Evolutionary conservation across 176 grass and related monocot species (phyloP), one percentile per base, ranked within the genome.

Genomic region (Carex pumila): DNA sequence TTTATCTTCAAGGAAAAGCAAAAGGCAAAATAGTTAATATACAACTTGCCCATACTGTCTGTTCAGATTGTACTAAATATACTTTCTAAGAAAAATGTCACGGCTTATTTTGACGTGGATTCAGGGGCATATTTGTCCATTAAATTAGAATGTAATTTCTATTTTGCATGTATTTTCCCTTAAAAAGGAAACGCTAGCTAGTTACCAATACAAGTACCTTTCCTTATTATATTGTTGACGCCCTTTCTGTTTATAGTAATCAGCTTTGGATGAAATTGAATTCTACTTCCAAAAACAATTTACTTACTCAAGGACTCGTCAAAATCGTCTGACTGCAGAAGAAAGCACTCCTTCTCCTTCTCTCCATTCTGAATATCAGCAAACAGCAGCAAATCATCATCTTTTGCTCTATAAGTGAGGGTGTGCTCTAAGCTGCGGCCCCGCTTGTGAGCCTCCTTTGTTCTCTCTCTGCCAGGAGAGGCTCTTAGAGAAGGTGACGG

Each of bases 371-470:
- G 91, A 88, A 98, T 93, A 84, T 92, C 83, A 36, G 88, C 67
- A 66, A 98, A 95, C 61, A 98, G 85, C 19, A 83, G 53, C 22
- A 98, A 91, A 45, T 98, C 95, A 34, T 98, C 95, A 59, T 98
- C 91, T 82, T 91, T 93, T 31, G 76, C 50, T 90, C 93, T 94
- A 50, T 61, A 63, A 85, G 88, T 79, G 31, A 89, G 37, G 31
- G 19, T 34, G 64, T 89, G 88, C 19, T 90, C 89, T 6, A 98
- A 93, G 80, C 91, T 95, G 82, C 85, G 88, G 30, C 72, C 79
- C 79, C 95, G 88, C 85, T 80, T 95, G 58, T 92, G 91, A 62
- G 15, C 60, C 37, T 87, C 88, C 11, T 68, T 47, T 25, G 43
- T 76, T 63, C 69, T 82, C 25, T 95, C 95, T 34, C 80, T 87